Evolutionary conservation across 2,329 filamentous ascomycete species (phyloP).

Genomic region (Neonectria neomacrospora): DNA sequence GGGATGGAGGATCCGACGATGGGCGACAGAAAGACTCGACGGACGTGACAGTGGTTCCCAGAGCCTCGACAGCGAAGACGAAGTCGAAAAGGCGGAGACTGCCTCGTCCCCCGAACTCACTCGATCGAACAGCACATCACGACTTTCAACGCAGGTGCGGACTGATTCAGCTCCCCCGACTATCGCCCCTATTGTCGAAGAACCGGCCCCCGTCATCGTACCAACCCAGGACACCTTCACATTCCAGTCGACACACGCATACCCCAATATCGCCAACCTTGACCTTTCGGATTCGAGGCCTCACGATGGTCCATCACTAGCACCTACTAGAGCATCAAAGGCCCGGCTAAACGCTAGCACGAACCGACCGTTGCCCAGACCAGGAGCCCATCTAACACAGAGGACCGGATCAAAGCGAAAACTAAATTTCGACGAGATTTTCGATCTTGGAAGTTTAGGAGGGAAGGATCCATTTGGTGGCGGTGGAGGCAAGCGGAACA

Average conservation of each 20-base stretch:
- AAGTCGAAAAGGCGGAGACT: slow-evolving; percentile 70
- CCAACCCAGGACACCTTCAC: slow-evolving; percentile 73
- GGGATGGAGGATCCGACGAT: slow-evolving; percentile 70
- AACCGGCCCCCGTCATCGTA: slow-evolving; percentile 56
- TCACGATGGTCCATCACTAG: slow-evolving; percentile 51
- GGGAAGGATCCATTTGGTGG: slow-evolving; percentile 70
- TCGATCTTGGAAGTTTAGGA: slow-evolving; percentile 71
- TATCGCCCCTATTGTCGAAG: slow-evolving; percentile 42
- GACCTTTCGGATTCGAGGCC: slow-evolving; percentile 65
- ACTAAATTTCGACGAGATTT: slow-evolving; percentile 79
- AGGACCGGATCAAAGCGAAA: slow-evolving; percentile 78
- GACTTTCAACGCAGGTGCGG: slow-evolving; percentile 43
- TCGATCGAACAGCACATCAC: slow-evolving; percentile 57
- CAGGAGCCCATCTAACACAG: slow-evolving; percentile 63
- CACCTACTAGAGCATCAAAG: slow-evolving; percentile 44
- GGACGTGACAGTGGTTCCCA: slow-evolving; percentile 66
- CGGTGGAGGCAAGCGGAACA: slow-evolving; percentile 60
- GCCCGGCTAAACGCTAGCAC: slow-evolving; percentile 43
- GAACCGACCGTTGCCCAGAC: slow-evolving; percentile 41
- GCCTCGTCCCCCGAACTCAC: slow-evolving; percentile 68
- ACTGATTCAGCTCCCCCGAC: slow-evolving; percentile 44
- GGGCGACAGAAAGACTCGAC: slow-evolving; percentile 76
- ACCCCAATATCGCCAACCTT: slow-evolving; percentile 70
- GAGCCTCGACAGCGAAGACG: slow-evolving; percentile 75
- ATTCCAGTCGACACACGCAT: slow-evolving; percentile 73